These are phyloP conservation scores for Arachis stenosperma DNA, from an alignment of 306 rosid species.

Conservation along the genomic window DNA sequence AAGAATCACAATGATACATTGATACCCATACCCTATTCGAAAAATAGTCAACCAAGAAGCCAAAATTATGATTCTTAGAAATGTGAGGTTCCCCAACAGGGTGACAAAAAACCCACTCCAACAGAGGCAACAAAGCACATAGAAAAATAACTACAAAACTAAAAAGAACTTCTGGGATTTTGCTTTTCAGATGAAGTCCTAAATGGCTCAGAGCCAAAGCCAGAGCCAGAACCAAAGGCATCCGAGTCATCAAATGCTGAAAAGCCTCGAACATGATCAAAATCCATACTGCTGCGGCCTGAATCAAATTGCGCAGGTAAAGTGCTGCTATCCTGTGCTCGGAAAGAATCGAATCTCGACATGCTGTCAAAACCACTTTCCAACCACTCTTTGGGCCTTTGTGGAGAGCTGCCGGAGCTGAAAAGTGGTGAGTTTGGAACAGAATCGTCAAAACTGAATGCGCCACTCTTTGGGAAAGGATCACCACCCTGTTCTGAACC, in stretches of 20 bases:
- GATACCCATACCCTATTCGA: slow-evolving; percentile 13
- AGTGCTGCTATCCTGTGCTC: slow-evolving; percentile 61
- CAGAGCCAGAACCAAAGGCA: slow-evolving; percentile 57
- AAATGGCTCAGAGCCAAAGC: slow-evolving; percentile 72
- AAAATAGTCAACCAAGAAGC: slow-evolving; percentile 37
- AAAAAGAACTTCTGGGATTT: slow-evolving; percentile 82
- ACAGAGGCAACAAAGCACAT: slow-evolving; percentile 42
- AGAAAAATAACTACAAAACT: slow-evolving; percentile 42
- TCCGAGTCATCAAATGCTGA: slow-evolving; percentile 89
- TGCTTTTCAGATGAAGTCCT: slow-evolving; percentile 67
- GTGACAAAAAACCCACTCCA: slow-evolving; percentile 52
- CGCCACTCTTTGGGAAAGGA: slow-evolving; percentile 60
- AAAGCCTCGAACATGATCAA: slow-evolving; percentile 68
- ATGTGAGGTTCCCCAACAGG: slow-evolving; percentile 42
- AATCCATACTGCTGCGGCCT: slow-evolving; percentile 66
- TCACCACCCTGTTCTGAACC: slow-evolving; percentile 59
- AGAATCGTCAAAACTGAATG: slow-evolving; percentile 85
- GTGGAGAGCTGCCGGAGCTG: slow-evolving; percentile 71
- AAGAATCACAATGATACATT: slow-evolving; percentile 25
- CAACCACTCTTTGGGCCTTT: slow-evolving; percentile 61
- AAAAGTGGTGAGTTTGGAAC: slow-evolving; percentile 94
- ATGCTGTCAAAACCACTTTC: slow-evolving; percentile 77
- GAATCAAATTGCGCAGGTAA: slow-evolving; percentile 80
- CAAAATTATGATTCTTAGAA: slow-evolving; percentile 54
- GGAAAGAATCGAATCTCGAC: slow-evolving; percentile 85